Percentiles rank a stretch among this genome's conserved stretches.
These are phyloP conservation scores for Hanseniaspora lindneri DNA, from an alignment of 805 yeast species.

Conservation along the genomic window DNA sequence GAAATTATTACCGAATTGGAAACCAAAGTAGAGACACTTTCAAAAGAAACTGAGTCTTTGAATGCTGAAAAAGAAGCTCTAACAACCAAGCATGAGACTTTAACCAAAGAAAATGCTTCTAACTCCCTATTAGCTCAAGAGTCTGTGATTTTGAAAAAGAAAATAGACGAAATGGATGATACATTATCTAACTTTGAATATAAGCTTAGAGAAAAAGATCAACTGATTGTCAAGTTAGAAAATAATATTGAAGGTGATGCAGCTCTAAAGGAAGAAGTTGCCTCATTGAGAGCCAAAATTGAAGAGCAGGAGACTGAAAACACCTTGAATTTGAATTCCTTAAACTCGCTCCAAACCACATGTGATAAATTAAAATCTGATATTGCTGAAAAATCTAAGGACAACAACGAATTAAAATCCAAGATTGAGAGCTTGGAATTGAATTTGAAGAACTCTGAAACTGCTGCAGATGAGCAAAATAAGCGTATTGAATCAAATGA, in stretches of 20 bases:
- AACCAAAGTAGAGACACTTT: neutral
- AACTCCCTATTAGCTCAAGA: conserved; percentile 10
- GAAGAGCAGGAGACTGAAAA: conserved; percentile 16
- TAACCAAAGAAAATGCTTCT: neutral
- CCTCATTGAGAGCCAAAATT: neutral
- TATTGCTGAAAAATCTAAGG: conserved; percentile 5
- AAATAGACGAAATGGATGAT: conserved; percentile 23
- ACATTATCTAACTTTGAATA: conserved; percentile 13
- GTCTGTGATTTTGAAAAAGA: conserved; percentile 21
- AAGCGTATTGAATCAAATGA: neutral
- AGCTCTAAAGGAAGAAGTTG: neutral
- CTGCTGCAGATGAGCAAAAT: neutral
- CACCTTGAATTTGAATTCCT: neutral
- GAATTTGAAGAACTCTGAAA: neutral
- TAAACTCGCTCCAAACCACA: neutral
- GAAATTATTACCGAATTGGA: neutral
- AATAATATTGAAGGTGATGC: neutral
- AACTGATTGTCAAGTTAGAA: conserved; percentile 1
- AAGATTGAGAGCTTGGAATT: no score
- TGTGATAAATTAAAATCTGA: conserved; percentile 11
- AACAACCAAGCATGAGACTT: conserved; percentile 6
- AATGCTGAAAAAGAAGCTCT: conserved; percentile 4
- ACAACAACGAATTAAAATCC: neutral
- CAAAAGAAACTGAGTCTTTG: neutral
- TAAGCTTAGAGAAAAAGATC: conserved; percentile 7